Conservation (phyloP, 192 early-diverging fungal species). For the Gryganskiella cystojenkinii region DNA sequence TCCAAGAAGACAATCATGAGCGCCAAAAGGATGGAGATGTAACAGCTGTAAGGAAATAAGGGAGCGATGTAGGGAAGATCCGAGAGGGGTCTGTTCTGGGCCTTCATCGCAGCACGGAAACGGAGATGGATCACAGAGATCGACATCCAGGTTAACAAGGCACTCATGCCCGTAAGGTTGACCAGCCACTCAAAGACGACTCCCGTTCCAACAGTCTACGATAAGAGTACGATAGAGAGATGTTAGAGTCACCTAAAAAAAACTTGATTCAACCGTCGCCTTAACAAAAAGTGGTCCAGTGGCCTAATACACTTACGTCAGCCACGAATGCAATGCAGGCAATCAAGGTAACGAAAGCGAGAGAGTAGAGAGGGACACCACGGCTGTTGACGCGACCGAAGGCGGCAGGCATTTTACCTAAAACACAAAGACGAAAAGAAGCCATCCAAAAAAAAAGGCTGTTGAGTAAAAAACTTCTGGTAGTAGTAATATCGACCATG, state of each 20-base stretch:
- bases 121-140: slow-evolving; percentile 85
- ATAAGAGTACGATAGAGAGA: no score
- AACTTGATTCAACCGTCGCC: not conserved
- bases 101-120: slow-evolving; percentile 81
- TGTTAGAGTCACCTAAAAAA: no score
- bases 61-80: slow-evolving; percentile 81
- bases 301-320: slow-evolving; percentile 12
- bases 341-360: slow-evolving; percentile 71
- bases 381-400: slow-evolving; percentile 70
- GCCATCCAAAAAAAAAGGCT: not conserved
- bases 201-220: slow-evolving; percentile 22
- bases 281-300: not conserved
- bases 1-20: slow-evolving; percentile 69
- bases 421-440: no score
- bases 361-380: slow-evolving; percentile 74
- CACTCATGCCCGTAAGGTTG: slow-evolving; percentile 75
- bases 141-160: slow-evolving; percentile 85
- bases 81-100: slow-evolving; percentile 70
- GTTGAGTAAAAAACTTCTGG: slow-evolving; percentile 2
- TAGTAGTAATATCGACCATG: no score
- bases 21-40: slow-evolving; percentile 73
- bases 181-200: slow-evolving; percentile 73
- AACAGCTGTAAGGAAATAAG: slow-evolving; percentile 78
- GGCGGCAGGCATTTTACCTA: slow-evolving; percentile 72
- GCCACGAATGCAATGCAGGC: slow-evolving; percentile 67